These are phyloP conservation scores for Takakia lepidozioides DNA, from an alignment of 225 moss, liverwort and hornwort species.

Conservation along the genomic window DNA sequence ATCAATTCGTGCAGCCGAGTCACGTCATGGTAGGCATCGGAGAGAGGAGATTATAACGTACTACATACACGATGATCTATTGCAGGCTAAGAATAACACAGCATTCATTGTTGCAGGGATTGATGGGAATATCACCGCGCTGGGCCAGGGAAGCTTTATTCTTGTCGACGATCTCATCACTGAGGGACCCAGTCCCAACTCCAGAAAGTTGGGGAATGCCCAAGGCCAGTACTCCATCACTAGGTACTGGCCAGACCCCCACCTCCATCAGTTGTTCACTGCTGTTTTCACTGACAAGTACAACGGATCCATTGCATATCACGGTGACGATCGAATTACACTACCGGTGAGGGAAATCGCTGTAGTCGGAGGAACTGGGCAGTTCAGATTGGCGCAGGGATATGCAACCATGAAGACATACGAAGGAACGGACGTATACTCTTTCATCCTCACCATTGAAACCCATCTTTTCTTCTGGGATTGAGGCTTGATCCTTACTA, in stretches of 20 bases:
- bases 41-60: slow-evolving; percentile 17
- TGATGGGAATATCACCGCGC: slow-evolving; percentile 9
- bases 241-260: slow-evolving; percentile 10
- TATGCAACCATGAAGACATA: neutral
- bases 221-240: slow-evolving; percentile 16
- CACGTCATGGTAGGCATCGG: no score
- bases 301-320: slow-evolving; percentile 7
- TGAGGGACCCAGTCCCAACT: slow-evolving; percentile 11
- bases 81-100: slow-evolving; percentile 12
- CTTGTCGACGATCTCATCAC: slow-evolving; percentile 24
- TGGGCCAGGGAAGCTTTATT: slow-evolving; percentile 20
- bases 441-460: neutral
- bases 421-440: slow-evolving; percentile 1
- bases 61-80: slow-evolving; percentile 19
- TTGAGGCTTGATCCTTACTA: no score
- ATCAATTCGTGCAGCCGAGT: no score
- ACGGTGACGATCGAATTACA: slow-evolving; percentile 1
- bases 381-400: neutral
- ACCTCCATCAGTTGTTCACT: slow-evolving; percentile 17
- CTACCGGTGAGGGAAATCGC: slow-evolving; percentile 7
- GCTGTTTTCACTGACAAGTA: slow-evolving; percentile 4
- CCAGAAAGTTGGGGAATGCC: slow-evolving; percentile 13
- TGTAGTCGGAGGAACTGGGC: slow-evolving; percentile 5
- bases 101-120: slow-evolving; percentile 14
- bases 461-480: slow-evolving; percentile 5